Evolutionary conservation across 129 eudicot genomes (phyloP).

Genomic region (Smallanthus sonchifolius): DNA sequence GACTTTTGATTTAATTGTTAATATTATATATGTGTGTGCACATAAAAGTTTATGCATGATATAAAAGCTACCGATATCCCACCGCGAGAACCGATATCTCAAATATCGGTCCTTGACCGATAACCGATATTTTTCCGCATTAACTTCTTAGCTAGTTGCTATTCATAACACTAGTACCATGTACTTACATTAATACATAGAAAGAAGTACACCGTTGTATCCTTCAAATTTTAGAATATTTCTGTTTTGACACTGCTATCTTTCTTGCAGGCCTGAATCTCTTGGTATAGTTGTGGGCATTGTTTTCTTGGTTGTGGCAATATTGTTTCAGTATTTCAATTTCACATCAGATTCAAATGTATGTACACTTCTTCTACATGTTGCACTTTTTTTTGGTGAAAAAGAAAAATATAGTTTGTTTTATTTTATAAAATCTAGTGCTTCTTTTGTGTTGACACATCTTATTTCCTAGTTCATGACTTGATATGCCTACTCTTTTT

Average conservation of each 20-base stretch:
- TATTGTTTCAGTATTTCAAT: conserved; percentile 77
- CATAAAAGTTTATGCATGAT: no score
- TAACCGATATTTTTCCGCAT: no score
- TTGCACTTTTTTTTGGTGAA: background rate
- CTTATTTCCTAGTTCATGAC: background rate
- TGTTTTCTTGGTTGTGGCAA: conserved; percentile 80
- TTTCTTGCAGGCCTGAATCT: conserved; percentile 89
- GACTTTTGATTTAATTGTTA: no score
- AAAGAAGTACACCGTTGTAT: background rate
- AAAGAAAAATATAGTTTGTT: background rate
- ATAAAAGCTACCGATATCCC: no score
- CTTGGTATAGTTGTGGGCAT: conserved; percentile 87
- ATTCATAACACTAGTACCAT: background rate
- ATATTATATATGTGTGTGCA: no score
- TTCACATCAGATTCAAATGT: conserved; percentile 86
- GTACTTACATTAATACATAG: background rate
- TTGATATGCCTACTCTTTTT: background rate
- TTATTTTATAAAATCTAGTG: background rate
- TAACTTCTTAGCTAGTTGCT: background rate
- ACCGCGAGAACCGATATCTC: no score
- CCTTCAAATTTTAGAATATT: background rate
- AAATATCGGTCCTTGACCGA: no score
- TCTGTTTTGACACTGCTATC: conserved; percentile 3
- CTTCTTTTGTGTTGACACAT: background rate
- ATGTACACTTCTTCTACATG: conserved; percentile 26